These are phyloP conservation scores for Haematococcus lacustris DNA, from an alignment of 139 green algal genomes.

Conservation along the genomic window DNA sequence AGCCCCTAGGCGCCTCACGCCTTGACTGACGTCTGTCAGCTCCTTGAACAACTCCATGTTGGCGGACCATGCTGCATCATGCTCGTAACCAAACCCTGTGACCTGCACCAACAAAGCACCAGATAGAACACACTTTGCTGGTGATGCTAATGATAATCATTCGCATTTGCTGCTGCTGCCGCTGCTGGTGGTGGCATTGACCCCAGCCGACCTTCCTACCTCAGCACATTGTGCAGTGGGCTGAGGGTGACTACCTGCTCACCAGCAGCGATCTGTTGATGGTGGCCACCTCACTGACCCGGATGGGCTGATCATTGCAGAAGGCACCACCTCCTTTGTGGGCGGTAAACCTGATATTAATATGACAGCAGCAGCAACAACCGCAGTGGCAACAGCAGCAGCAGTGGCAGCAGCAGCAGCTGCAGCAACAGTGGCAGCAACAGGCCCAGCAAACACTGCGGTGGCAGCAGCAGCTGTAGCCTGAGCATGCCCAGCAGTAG, in stretches of 20 bases:
- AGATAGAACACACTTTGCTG: no score
- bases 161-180: no score
- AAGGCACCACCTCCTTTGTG: not conserved
- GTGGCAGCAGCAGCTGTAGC: no score
- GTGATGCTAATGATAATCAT: no score
- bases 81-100: slow-evolving; percentile 20
- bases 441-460: no score
- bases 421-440: no score
- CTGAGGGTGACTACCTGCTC: no score
- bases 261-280: not conserved
- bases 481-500: no score
- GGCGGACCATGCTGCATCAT: slow-evolving; percentile 57
- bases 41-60: slow-evolving; percentile 89
- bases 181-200: no score
- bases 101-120: not conserved
- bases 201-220: no score
- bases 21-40: slow-evolving; percentile 72
- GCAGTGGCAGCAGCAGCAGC: no score
- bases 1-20: slow-evolving; percentile 78
- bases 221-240: no score
- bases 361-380: not conserved
- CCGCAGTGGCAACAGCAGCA: not conserved
- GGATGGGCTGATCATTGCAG: not conserved
- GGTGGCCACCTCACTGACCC: not conserved
- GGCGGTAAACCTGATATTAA: not conserved